Evolutionary conservation across 2,329 filamentous ascomycete genomes (phyloP).

Genomic region (Neoscytalidium dimidiatum): DNA sequence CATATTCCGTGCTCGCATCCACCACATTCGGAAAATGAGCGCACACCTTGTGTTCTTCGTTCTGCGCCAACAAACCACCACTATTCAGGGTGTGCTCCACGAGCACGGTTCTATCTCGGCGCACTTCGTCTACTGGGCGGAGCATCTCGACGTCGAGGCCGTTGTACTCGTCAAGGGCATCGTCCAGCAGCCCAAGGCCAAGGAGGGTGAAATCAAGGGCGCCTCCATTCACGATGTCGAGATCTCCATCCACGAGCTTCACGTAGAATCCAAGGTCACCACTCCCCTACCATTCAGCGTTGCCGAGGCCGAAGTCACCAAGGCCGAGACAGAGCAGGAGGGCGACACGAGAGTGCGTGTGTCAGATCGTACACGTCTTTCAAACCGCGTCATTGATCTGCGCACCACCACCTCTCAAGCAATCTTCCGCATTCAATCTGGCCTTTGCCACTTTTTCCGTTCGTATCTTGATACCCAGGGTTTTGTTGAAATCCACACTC

Average conservation of each 20-base stretch:
- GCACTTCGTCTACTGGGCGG: slow-evolving; percentile 83
- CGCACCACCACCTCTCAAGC: slow-evolving; percentile 84
- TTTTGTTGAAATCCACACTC: slow-evolving; percentile 93
- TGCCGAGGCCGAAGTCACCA: slow-evolving; percentile 67
- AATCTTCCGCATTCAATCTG: slow-evolving; percentile 84
- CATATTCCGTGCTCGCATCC: slow-evolving; percentile 70
- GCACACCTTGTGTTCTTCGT: slow-evolving; percentile 82
- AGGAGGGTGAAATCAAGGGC: slow-evolving; percentile 68
- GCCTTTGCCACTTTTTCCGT: slow-evolving; percentile 79
- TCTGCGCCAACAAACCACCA: slow-evolving; percentile 79
- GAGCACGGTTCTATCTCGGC: slow-evolving; percentile 64
- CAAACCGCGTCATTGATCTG: slow-evolving; percentile 80
- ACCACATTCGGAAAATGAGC: slow-evolving; percentile 80
- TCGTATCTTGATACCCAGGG: slow-evolving; percentile 70
- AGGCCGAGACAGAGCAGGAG: slow-evolving; percentile 55
- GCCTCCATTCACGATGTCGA: slow-evolving; percentile 77
- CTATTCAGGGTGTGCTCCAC: slow-evolving; percentile 80
- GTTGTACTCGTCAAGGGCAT: slow-evolving; percentile 76
- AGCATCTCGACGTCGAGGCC: slow-evolving; percentile 76
- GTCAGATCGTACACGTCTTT: slow-evolving; percentile 71
- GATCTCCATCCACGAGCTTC: slow-evolving; percentile 67
- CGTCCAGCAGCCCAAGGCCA: slow-evolving; percentile 69
- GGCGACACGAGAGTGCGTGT: slow-evolving; percentile 62
- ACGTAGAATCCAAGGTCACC: slow-evolving; percentile 62
- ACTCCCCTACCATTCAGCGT: slow-evolving; percentile 69